Percentiles rank a stretch among this genome's conserved stretches.
Evolutionary conservation across 1,139 yeast species (phyloP).

Genomic region (Yamadazyma siamensis): DNA sequence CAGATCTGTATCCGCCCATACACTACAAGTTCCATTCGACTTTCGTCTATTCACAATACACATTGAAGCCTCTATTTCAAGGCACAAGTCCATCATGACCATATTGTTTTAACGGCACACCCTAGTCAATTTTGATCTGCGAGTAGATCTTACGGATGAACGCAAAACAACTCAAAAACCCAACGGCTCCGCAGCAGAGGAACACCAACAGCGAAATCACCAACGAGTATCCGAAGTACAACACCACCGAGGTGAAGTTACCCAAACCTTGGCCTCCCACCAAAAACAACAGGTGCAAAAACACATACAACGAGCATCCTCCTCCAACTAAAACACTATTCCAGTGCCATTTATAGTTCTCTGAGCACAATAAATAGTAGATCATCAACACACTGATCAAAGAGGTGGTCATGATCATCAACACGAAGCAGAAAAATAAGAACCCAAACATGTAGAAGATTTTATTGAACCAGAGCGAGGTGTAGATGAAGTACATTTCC

Average conservation of each 20-base stretch:
- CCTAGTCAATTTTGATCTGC: constrained; percentile 76
- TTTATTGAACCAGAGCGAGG: constrained; percentile 92
- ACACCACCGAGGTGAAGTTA: constrained; percentile 71
- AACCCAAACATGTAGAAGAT: constrained; percentile 98
- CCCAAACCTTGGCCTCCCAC: constrained; percentile 64
- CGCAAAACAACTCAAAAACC: constrained; percentile 70
- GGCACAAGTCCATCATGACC: too few species aligned
- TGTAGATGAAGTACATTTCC: constrained; percentile 83
- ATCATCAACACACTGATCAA: constrained; percentile 78
- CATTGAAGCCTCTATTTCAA: too few species aligned
- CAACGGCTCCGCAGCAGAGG: constrained; percentile 84
- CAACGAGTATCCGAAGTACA: constrained; percentile 83
- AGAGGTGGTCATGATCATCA: constrained; percentile 80
- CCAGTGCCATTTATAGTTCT: constrained; percentile 98
- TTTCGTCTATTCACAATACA: too few species aligned
- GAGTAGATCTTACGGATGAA: constrained; percentile 79
- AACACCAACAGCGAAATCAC: constrained; percentile 71
- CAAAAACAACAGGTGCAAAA: constrained; percentile 76
- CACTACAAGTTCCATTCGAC: too few species aligned
- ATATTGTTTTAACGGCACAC: too few species aligned
- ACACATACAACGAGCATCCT: constrained; percentile 82
- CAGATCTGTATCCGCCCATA: too few species aligned
- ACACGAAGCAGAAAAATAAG: constrained; percentile 77
- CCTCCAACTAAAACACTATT: constrained; percentile 85
- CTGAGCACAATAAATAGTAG: constrained; percentile 83